Evolutionary conservation across 2,329 filamentous ascomycete species (phyloP).

Genomic region (Fusarium sp.): DNA sequence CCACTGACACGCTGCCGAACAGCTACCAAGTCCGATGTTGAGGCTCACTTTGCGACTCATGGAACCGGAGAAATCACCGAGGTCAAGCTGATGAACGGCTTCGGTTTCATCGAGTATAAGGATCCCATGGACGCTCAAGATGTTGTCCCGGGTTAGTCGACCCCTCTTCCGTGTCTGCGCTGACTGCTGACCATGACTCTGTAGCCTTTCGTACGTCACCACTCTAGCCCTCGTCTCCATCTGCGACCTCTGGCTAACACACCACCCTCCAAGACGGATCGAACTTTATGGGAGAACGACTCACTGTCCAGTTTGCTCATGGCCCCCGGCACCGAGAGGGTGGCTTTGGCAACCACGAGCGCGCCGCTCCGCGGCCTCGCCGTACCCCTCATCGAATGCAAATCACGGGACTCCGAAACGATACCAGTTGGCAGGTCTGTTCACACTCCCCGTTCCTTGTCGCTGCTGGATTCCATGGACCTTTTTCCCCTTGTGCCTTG

Average conservation of each 20-base stretch:
- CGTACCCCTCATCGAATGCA: slow-evolving; percentile 97
- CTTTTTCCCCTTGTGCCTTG: slow-evolving; percentile 45
- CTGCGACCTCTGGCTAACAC: slow-evolving; percentile 41
- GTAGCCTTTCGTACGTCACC: slow-evolving; percentile 72
- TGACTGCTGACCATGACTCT: slow-evolving; percentile 36
- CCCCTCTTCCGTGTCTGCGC: slow-evolving; percentile 28
- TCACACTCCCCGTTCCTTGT: slow-evolving; percentile 70
- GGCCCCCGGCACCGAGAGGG: slow-evolving; percentile 74
- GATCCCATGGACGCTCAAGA: slow-evolving; percentile 98
- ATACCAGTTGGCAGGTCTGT: slow-evolving; percentile 99
- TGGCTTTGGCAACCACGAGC: slow-evolving; percentile 66
- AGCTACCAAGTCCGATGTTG: slow-evolving; percentile 98
- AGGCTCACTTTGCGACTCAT: slow-evolving; percentile 94
- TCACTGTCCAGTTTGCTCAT: slow-evolving; percentile 98
- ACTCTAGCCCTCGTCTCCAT: slow-evolving; percentile 19
- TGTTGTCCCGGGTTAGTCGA: slow-evolving; percentile 89
- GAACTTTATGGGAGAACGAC: slow-evolving; percentile 96
- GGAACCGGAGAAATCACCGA: slow-evolving; percentile 98
- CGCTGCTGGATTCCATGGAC: slow-evolving; percentile 59
- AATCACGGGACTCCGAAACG: slow-evolving; percentile 94
- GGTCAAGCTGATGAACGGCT: slow-evolving; percentile 99
- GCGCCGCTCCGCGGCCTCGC: slow-evolving; percentile 79
- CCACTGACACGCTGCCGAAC: slow-evolving; percentile 62
- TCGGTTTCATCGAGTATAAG: slow-evolving; percentile 99
- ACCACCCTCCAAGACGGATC: slow-evolving; percentile 78